phyloP scores from a whole-genome alignment of 768 basidiomycete genomes.

The Suillus paluster region DNA sequence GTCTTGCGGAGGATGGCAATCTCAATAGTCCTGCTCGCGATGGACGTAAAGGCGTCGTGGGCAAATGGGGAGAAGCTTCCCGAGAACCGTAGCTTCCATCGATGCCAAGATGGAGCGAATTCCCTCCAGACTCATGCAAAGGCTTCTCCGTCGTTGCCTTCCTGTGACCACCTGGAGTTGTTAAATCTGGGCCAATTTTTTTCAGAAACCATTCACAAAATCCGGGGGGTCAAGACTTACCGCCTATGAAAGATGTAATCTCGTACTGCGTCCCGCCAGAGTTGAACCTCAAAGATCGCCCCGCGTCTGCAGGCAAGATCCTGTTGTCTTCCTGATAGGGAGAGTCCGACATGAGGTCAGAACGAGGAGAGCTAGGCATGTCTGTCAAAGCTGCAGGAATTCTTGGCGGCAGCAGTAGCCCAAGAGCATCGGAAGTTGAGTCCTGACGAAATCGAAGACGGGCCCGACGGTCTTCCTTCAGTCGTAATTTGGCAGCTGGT shows the following conservation, averaged over 20 bases:
- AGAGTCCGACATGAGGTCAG: conserved; percentile 22
- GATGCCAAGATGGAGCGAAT: conserved; percentile 1
- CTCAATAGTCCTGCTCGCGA: not conserved
- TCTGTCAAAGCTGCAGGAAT: conserved; percentile 29
- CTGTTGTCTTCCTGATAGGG: conserved; percentile 19
- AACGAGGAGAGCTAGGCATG: conserved; percentile 19
- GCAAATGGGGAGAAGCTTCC: conserved; percentile 6
- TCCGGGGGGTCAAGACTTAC: conserved; percentile 33
- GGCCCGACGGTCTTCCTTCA: conserved; percentile 25
- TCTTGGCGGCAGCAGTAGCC: conserved; percentile 21
- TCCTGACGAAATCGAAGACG: conserved; percentile 10
- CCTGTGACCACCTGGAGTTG: conserved; percentile 28
- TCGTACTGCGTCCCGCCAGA: conserved; percentile 66
- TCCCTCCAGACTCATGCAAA: conserved; percentile 11
- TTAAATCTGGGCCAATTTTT: conserved; percentile 34
- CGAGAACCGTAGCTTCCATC: not conserved
- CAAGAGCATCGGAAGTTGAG: not conserved
- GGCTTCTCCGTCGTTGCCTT: conserved; percentile 14
- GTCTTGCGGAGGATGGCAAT: conserved; percentile 3
- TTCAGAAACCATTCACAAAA: not conserved
- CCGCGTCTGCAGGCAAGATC: conserved; percentile 16
- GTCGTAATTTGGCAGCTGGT: conserved; percentile 20
- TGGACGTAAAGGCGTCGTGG: not conserved
- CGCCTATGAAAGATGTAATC: conserved; percentile 74
- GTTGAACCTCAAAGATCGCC: conserved; percentile 31